phyloP scores from a whole-genome alignment of 1,139 yeast genomes.

The Ogataea hybrid region DNA sequence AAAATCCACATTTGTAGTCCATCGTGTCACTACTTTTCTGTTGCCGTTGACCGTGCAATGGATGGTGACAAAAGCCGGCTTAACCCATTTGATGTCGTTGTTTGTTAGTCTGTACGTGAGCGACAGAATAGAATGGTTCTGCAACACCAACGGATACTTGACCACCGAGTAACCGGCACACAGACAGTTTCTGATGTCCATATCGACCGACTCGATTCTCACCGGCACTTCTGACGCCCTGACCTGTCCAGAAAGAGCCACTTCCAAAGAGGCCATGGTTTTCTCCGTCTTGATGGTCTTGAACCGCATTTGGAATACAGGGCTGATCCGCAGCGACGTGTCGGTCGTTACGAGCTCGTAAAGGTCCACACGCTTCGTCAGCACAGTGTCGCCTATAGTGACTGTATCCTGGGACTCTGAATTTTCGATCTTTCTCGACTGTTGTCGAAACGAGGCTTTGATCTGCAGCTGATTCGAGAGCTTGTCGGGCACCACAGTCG shows the following conservation, averaged over 20 bases:
- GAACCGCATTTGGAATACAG: constrained; percentile 53
- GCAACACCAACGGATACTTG: constrained; percentile 32
- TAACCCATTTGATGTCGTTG: constrained; percentile 34
- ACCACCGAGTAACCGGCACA: constrained; percentile 34
- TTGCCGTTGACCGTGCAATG: constrained; percentile 26
- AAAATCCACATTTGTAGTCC: constrained; percentile 65
- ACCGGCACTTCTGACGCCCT: constrained; percentile 29
- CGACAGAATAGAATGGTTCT: constrained; percentile 35
- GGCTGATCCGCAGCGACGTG: constrained; percentile 39
- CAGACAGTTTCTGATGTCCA: constrained; percentile 43
- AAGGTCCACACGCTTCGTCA: constrained; percentile 8
- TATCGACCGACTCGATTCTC: constrained; percentile 35
- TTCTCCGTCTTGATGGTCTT: constrained; percentile 34
- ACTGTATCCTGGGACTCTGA: constrained; percentile 5
- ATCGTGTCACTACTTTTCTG: constrained; percentile 46
- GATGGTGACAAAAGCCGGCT: constrained; percentile 37
- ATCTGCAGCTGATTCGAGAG: constrained; percentile 22
- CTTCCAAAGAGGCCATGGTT: constrained; percentile 59
- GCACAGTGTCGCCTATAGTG: constrained; percentile 10
- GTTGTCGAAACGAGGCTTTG: constrained; percentile 23
- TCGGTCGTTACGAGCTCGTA: constrained; percentile 10
- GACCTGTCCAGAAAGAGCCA: constrained; percentile 51
- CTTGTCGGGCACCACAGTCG: constrained; percentile 20
- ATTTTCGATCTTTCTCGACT: constrained; percentile 6
- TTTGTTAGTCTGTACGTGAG: constrained; percentile 45